phyloP scores from a whole-genome alignment of 768 basidiomycete species.

The Boletellus sp. region DNA sequence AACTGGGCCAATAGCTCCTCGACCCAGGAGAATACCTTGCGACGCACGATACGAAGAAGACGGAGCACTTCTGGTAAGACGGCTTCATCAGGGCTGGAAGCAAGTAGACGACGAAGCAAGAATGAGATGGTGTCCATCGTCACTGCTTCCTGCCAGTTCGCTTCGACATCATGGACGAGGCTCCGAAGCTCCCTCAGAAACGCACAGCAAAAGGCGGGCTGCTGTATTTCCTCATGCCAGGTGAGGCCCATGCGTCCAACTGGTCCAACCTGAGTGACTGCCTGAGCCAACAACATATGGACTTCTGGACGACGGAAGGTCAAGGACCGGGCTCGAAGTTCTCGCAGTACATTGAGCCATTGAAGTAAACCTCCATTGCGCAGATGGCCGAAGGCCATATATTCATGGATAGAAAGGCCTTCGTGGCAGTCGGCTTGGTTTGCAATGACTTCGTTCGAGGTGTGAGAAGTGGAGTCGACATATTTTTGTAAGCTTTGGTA shows the following conservation, averaged over 20 bases:
- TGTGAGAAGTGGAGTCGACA: slow-evolving; percentile 33
- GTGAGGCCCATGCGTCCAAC: slow-evolving; percentile 14
- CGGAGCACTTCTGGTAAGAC: slow-evolving; percentile 18
- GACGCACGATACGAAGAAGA: slow-evolving; percentile 32
- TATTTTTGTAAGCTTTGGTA: slow-evolving; percentile 38
- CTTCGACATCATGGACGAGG: slow-evolving; percentile 33
- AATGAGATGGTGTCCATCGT: slow-evolving; percentile 32
- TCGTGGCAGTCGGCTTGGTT: slow-evolving; percentile 38
- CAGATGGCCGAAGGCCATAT: slow-evolving; percentile 40
- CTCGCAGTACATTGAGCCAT: slow-evolving; percentile 48
- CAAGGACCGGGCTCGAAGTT: slow-evolving; percentile 35
- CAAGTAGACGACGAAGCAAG: slow-evolving; percentile 35
- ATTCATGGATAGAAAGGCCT: slow-evolving; percentile 42
- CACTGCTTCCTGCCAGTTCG: slow-evolving; percentile 38
- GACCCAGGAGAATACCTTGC: slow-evolving; percentile 35
- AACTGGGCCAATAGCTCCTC: slow-evolving; percentile 25
- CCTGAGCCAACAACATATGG: slow-evolving; percentile 39
- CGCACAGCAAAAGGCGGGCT: slow-evolving; percentile 29
- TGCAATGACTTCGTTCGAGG: slow-evolving; percentile 40
- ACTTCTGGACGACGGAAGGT: slow-evolving; percentile 39
- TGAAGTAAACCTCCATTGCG: slow-evolving; percentile 44
- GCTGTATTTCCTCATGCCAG: slow-evolving; percentile 39
- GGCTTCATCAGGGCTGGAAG: slow-evolving; percentile 8
- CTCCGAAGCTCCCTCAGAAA: slow-evolving; percentile 34
- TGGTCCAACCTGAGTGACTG: slow-evolving; percentile 41